Evolutionary conservation across 805 yeast genomes (phyloP), one percentile per base, ranked within the genome.

Genomic region (Scheffersomyces coipomensis): DNA sequence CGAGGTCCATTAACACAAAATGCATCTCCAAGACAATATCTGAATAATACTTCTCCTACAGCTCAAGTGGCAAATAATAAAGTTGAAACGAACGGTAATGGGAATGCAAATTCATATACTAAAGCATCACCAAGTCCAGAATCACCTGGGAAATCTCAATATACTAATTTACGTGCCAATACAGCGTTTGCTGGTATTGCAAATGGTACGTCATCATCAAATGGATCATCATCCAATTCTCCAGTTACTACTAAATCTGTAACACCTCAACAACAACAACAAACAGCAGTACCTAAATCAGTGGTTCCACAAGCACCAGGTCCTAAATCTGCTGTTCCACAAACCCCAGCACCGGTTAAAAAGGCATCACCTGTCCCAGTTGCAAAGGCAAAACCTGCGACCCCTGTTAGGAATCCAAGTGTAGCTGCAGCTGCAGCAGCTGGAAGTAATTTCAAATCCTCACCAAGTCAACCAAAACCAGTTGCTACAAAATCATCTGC

Each of bases 361-460:
- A 27, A 27, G 15, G 18, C 17, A 34, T 5, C 27, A 23, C 30
- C 36, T 4, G 22, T 6, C 5, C 6, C 24, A 5, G 15, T 18
- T 17, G 19, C 33, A 30, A 30, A 13, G 6, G 17, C 18, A 35
- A 8, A 25, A 21, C 21, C 10, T 19, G 3, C 16, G 19, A 17
- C 26, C 21, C 13, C 29, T 4, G 19, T 17, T 16, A 32, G n/a
- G 17, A 23, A 17, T 19, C 21, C 47, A 45, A 31, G 16, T 13
- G 19, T 23, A 12, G 37, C 46, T 22, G 29, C 33, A 3, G 38
- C 42, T 4, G 26, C 34, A 2, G 42, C 45, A 2, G 46, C 46
- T n/a, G 44, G 37, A 27, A 15, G 12, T 18, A 27, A 27, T 7
- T 27, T 18, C 30, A n/a, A 27, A 27, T 5, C 7, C 12, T 4